phyloP scores from a whole-genome alignment of 352 stramenopile genomes.

The Globisporangium emineosum region DNA sequence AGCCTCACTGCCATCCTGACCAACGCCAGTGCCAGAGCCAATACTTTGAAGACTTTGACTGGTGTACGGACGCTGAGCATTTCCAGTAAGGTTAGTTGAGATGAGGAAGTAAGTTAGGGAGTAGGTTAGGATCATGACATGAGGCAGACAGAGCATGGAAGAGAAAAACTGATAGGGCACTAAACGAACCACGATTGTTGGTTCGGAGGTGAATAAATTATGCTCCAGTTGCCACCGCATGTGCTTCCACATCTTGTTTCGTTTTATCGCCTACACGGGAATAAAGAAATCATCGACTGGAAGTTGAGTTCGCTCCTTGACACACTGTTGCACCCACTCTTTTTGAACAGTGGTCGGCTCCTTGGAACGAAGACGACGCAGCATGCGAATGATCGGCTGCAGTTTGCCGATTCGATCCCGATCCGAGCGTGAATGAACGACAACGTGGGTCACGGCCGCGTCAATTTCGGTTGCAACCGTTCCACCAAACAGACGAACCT shows the following conservation, averaged over 20 bases:
- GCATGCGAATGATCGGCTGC: conserved; percentile 36
- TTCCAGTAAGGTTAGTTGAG: conserved; percentile 22
- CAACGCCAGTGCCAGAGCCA: conserved; percentile 21
- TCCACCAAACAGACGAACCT: conserved; percentile 57
- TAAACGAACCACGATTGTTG: background rate
- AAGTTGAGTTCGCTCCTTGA: conserved; percentile 43
- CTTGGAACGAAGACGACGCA: conserved; percentile 38
- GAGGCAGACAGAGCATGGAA: background rate
- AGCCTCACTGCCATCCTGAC: conserved; percentile 22
- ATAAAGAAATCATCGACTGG: conserved; percentile 56
- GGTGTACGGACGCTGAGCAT: conserved; percentile 52
- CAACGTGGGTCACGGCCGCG: conserved; percentile 57
- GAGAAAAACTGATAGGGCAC: conserved; percentile 1
- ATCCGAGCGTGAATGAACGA: conserved; percentile 31
- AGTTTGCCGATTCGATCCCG: conserved; percentile 34
- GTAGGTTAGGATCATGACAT: conserved; percentile 1
- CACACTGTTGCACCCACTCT: conserved; percentile 59
- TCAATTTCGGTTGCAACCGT: conserved; percentile 36
- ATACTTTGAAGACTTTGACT: conserved; percentile 76
- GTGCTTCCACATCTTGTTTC: background rate
- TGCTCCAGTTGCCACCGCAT: conserved; percentile 18
- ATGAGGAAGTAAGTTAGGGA: background rate
- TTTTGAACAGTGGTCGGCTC: conserved; percentile 56
- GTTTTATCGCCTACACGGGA: conserved; percentile 29
- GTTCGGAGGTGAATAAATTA: conserved; percentile 35